Base-by-base conservation (phyloP, 345 rosid species). In the Brassica carinata region DNA sequence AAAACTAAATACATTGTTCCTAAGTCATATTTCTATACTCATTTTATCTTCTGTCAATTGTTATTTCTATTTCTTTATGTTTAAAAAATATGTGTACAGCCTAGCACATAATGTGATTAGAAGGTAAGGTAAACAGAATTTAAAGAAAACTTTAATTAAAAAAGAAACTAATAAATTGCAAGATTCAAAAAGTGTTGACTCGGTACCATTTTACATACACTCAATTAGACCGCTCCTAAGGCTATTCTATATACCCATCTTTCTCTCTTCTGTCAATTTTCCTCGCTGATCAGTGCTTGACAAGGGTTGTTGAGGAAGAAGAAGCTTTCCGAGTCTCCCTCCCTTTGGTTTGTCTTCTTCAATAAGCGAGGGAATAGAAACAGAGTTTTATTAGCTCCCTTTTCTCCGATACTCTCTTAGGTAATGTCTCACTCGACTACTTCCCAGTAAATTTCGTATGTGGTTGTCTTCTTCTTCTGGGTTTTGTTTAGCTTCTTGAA, bases 91-190 rank as follows among this genome's bases (percentile, higher is more conserved):
- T 27, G 13, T 38, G 30, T 66, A 79, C 82, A 79, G 82, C 74
- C 68, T 67, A 67, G 53, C 82, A 72, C 48, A 72, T 17, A 40
- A 27, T 67, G 45, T 66, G 82, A 79, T 66, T 79, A 57, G 53
- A 79, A 73, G 82, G 77, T 38, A 79, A 66, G 73, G 68, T 72
- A 72, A 48, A 53, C 58, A n/a, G 4, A 1, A 48, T 3, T 4
- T 7, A 17, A 14, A n/a, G 45, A 27, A 64, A 71, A 15, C 7
- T 3, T 29, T 17, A 76, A 45, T 18, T 0, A 0, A 45, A 77
- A 69, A 75, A 1, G 5, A 19, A 19, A 53, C 0, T 9, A 67
- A 27, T 33, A 10, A 64, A 51, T 71, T 72, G 8, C 7, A 0
- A 78, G 8, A 79, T 72, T 70, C 64, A 61, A 61, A 62, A 72